A percentile compares a stretch with the other conserved stretches of the same genome.
These are phyloP conservation scores for Benincasa hispida DNA, from an alignment of 306 rosid species.

Conservation along the genomic window DNA sequence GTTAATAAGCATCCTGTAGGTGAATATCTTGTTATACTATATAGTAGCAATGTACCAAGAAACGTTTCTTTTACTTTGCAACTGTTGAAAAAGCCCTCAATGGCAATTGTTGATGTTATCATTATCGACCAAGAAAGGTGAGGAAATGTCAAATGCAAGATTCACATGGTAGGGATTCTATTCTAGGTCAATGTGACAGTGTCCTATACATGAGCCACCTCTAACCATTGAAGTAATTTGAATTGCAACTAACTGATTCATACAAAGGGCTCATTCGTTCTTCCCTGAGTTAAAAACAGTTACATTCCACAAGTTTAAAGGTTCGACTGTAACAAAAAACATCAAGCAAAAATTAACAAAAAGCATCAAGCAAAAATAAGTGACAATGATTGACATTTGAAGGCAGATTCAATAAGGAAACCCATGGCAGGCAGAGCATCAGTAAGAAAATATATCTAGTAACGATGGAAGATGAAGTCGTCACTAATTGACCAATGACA, in stretches of 20 bases:
- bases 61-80: neutral
- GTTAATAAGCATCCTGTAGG: constrained; percentile 69
- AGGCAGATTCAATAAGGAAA: neutral
- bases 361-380: neutral
- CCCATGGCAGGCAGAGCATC: neutral
- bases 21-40: constrained; percentile 19
- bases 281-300: neutral
- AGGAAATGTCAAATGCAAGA: neutral
- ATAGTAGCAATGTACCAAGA: neutral
- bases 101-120: neutral
- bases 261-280: neutral
- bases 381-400: neutral
- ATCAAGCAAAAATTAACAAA: neutral
- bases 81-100: neutral
- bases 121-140: neutral
- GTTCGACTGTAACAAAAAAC: neutral
- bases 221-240: neutral
- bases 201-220: neutral
- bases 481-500: neutral
- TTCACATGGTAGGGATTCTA: neutral
- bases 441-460: neutral
- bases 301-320: neutral
- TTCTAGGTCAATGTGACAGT: neutral
- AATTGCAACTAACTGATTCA: neutral
- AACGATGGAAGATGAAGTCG: neutral